phyloP scores from a whole-genome alignment of 2,329 filamentous ascomycete species.

The Hawksworthiomyces lignivorus region DNA sequence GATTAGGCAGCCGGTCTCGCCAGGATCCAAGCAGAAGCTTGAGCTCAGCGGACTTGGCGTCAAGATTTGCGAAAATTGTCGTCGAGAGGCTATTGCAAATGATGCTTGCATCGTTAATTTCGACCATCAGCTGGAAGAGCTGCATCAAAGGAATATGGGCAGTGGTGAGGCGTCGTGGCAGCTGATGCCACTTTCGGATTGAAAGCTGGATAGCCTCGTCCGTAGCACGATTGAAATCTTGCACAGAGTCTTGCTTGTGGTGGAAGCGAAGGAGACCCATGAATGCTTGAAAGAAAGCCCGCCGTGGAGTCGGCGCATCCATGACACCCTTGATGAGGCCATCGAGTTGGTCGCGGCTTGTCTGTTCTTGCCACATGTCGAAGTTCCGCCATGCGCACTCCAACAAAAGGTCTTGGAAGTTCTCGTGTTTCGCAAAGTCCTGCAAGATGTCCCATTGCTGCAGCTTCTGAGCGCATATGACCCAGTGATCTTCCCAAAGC shows the following conservation, averaged over 20 bases:
- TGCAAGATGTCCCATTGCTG: conserved; percentile 98
- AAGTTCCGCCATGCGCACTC: conserved; percentile 94
- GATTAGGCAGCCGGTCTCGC: conserved; percentile 90
- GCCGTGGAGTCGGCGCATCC: conserved; percentile 87
- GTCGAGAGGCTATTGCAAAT: conserved; percentile 86
- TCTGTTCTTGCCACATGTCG: conserved; percentile 85
- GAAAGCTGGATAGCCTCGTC: conserved; percentile 97
- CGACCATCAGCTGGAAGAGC: conserved; percentile 96
- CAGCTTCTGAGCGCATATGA: conserved; percentile 92
- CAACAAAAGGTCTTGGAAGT: conserved; percentile 89
- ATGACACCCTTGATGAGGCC: conserved; percentile 94
- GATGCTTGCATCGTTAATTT: conserved; percentile 93
- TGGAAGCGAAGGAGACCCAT: conserved; percentile 94
- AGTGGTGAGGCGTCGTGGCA: conserved; percentile 88
- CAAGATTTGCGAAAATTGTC: conserved; percentile 78
- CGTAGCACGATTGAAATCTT: conserved; percentile 82
- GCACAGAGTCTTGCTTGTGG: conserved; percentile 70
- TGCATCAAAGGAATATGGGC: conserved; percentile 92
- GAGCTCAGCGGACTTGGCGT: conserved; percentile 89
- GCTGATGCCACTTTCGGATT: conserved; percentile 96
- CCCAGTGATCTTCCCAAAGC: conserved; percentile 99
- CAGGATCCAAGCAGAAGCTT: conserved; percentile 91
- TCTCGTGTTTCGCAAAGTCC: conserved; percentile 98
- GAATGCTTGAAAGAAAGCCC: conserved; percentile 97
- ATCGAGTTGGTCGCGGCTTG: conserved; percentile 83